Percentiles rank a stretch among this genome's conserved stretches.
phyloP scores from a whole-genome alignment of 192 early-diverging fungal species.

The Allomyces javanicus region DNA sequence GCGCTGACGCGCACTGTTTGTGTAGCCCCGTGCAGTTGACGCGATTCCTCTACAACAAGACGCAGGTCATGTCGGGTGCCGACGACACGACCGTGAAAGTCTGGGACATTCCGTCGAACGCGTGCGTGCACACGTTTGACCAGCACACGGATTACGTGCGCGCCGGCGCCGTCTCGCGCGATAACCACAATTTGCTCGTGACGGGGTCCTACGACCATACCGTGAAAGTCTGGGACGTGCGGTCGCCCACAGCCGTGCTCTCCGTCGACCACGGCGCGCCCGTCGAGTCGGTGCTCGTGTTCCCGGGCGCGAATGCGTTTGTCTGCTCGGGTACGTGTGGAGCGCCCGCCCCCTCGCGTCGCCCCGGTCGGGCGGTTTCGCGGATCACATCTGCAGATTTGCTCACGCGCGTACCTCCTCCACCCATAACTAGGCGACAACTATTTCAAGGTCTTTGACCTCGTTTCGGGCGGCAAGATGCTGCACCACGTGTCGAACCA shows the following conservation, averaged over 20 bases:
- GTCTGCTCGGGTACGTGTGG: slow-evolving; percentile 35
- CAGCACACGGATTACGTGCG: slow-evolving; percentile 89
- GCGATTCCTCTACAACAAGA: slow-evolving; percentile 58
- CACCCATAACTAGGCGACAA: slow-evolving; percentile 29
- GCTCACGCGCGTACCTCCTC: no score
- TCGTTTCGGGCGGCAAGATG: slow-evolving; percentile 55
- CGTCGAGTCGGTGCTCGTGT: slow-evolving; percentile 70
- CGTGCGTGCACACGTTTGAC: slow-evolving; percentile 38
- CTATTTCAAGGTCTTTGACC: slow-evolving; percentile 70
- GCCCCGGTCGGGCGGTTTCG: no score
- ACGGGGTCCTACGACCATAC: slow-evolving; percentile 93
- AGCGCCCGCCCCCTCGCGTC: no score
- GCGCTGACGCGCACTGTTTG: no score
- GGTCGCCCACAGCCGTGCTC: slow-evolving; percentile 47
- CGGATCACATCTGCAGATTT: background rate
- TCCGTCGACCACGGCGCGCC: slow-evolving; percentile 66
- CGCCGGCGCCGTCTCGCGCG: slow-evolving; percentile 41
- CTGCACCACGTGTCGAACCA: slow-evolving; percentile 68
- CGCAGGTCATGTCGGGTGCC: slow-evolving; percentile 63
- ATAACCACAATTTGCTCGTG: slow-evolving; percentile 60
- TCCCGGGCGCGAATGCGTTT: slow-evolving; percentile 58
- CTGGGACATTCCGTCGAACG: slow-evolving; percentile 83
- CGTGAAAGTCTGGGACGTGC: slow-evolving; percentile 77
- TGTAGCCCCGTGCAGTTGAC: slow-evolving; percentile 58
- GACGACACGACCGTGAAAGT: slow-evolving; percentile 82